Conservation (phyloP, 768 basidiomycete species). For the Boletellus ananas region DNA sequence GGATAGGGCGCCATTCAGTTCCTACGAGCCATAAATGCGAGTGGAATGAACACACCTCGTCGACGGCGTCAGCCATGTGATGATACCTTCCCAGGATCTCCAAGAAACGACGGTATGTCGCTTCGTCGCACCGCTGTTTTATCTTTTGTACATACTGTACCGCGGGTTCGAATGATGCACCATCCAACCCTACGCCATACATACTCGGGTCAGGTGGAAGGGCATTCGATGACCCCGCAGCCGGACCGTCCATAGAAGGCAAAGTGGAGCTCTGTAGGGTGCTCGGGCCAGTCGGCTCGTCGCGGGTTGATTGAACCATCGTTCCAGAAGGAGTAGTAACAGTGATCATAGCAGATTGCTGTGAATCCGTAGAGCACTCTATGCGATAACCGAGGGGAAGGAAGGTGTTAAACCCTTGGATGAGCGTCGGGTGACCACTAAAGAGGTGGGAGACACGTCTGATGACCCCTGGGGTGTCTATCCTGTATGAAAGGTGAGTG, state of each 20-base stretch:
- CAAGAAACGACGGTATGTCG: constrained; percentile 77
- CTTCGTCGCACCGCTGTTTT: constrained; percentile 88
- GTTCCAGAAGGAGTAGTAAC: constrained; percentile 75
- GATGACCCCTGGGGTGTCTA: constrained; percentile 97
- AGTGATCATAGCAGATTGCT: constrained; percentile 64
- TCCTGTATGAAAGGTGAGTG: constrained; percentile 45
- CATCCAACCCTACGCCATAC: constrained; percentile 35
- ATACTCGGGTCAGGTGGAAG: constrained; percentile 20
- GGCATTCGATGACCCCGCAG: constrained; percentile 3
- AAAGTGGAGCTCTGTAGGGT: constrained; percentile 38
- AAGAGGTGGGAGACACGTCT: constrained; percentile 92
- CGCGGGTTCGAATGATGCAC: constrained; percentile 64
- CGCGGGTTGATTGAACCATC: constrained; percentile 51
- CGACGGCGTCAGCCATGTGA: constrained; percentile 54
- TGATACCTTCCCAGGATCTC: constrained; percentile 70
- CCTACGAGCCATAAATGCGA: neutral
- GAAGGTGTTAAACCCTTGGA: constrained; percentile 98
- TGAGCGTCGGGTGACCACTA: constrained; percentile 82
- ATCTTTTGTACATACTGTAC: constrained; percentile 97
- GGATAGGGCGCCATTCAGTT: neutral
- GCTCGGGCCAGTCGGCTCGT: constrained; percentile 38
- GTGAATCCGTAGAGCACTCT: constrained; percentile 66
- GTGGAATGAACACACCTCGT: constrained; percentile 44
- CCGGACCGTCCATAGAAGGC: constrained; percentile 16
- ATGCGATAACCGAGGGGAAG: constrained; percentile 93